Percentiles rank a stretch among this genome's conserved stretches.
These are phyloP conservation scores for Starmerella floris DNA, from an alignment of 805 yeast genomes.

Conservation along the genomic window DNA sequence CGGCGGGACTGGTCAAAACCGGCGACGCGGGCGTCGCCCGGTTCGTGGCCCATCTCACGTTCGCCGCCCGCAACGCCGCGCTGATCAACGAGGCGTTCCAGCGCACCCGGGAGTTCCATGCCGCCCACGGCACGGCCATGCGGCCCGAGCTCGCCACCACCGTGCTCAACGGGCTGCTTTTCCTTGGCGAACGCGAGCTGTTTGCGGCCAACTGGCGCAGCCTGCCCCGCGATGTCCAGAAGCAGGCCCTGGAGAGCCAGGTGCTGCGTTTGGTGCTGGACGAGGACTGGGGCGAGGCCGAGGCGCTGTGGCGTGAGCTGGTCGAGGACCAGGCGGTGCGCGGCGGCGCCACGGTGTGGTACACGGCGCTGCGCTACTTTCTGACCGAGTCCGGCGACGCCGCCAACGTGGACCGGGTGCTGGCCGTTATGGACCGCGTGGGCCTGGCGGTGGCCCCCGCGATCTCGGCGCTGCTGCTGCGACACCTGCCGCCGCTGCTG, in stretches of 20 bases:
- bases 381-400: constrained; percentile 8
- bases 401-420: constrained; percentile 7
- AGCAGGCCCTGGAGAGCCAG: constrained; percentile 1
- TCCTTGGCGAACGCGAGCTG: constrained; percentile 10
- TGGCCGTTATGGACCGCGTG: constrained; percentile 7
- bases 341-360: constrained; percentile 3
- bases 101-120: background rate
- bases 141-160: constrained; percentile 7
- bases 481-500: constrained; percentile 7
- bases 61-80: constrained; percentile 12
- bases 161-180: constrained; percentile 15
- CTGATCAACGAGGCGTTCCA: constrained; percentile 11
- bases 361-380: constrained; percentile 11
- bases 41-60: constrained; percentile 11
- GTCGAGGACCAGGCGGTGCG: background rate
- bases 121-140: background rate
- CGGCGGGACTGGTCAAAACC: constrained; percentile 5
- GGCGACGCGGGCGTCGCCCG: constrained; percentile 9
- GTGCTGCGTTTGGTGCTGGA: constrained; percentile 4
- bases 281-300: constrained; percentile 9
- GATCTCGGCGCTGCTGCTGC: constrained; percentile 13
- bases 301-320: constrained; percentile 1
- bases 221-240: background rate
- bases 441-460: constrained; percentile 4
- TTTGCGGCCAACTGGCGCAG: constrained; percentile 7